A percentile compares a stretch with the other conserved stretches of the same genome.
Evolutionary conservation across 495 filamentous ascomycete genomes (phyloP).

Genomic region (Pseudomonodictys pantanalensis): DNA sequence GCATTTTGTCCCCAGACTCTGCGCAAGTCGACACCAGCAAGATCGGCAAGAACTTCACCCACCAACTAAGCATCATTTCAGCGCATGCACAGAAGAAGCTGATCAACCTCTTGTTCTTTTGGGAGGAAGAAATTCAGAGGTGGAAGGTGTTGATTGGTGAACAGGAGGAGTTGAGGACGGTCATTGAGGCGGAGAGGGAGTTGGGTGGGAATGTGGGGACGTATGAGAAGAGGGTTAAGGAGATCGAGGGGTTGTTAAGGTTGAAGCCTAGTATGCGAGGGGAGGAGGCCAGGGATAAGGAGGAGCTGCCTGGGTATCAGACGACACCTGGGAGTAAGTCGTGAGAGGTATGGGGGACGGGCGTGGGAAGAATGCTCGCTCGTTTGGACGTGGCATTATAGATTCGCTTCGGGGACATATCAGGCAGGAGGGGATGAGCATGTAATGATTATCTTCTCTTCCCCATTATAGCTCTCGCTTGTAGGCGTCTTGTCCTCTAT

Average conservation of each 20-base stretch:
- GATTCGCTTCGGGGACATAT: too few species aligned
- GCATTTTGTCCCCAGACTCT: slow-evolving; percentile 19
- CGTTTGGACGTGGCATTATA: too few species aligned
- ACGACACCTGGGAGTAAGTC: neutral
- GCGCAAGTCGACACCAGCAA: slow-evolving; percentile 26
- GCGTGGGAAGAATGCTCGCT: too few species aligned
- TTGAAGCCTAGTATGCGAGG: slow-evolving; percentile 17
- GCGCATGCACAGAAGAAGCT: slow-evolving; percentile 38
- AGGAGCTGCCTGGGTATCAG: neutral
- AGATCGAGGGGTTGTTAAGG: slow-evolving; percentile 18
- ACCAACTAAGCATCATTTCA: slow-evolving; percentile 32
- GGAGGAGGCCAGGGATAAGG: neutral
- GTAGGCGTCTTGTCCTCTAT: too few species aligned
- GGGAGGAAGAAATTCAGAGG: slow-evolving; percentile 40
- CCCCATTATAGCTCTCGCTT: too few species aligned
- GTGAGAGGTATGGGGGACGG: too few species aligned
- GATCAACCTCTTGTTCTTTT: slow-evolving; percentile 39
- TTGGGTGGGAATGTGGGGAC: neutral
- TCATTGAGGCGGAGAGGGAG: slow-evolving; percentile 8
- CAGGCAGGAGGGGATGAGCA: too few species aligned
- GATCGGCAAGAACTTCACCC: slow-evolving; percentile 33
- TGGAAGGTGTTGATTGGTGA: slow-evolving; percentile 35
- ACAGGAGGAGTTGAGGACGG: slow-evolving; percentile 30
- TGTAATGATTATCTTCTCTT: too few species aligned
- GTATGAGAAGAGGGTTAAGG: slow-evolving; percentile 6